phyloP scores from a whole-genome alignment of 176 grass and related monocot species.

The Phyllostachys edulis region DNA sequence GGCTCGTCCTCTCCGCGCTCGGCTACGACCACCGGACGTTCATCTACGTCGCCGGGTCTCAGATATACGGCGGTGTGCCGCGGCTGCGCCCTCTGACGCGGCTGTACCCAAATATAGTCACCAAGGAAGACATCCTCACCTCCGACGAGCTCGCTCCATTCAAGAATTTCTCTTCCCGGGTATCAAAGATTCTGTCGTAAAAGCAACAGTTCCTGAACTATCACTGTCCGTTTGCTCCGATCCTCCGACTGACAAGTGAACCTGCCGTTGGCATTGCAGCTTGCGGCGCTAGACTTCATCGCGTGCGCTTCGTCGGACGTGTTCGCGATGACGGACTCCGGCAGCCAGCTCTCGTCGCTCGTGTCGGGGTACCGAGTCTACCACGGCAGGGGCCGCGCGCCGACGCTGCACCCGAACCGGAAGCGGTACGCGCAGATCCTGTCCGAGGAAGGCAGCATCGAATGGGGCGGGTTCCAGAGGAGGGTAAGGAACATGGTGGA shows the following conservation, averaged over 20 bases:
- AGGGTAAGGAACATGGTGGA: slow-evolving; percentile 84
- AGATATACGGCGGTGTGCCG: slow-evolving; percentile 75
- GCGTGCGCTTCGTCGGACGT: slow-evolving; percentile 85
- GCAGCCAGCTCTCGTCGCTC: slow-evolving; percentile 92
- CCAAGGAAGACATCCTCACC: slow-evolving; percentile 88
- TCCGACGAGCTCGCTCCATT: slow-evolving; percentile 69
- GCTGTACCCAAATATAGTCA: slow-evolving; percentile 84
- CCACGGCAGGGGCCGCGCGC: slow-evolving; percentile 73
- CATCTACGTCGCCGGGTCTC: slow-evolving; percentile 87
- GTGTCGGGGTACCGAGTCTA: slow-evolving; percentile 84
- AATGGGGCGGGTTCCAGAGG: slow-evolving; percentile 60
- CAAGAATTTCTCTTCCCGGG: slow-evolving; percentile 77
- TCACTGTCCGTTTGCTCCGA: too few species aligned
- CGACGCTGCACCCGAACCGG: slow-evolving; percentile 81
- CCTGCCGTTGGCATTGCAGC: slow-evolving; percentile 31
- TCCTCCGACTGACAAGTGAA: not conserved
- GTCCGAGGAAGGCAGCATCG: slow-evolving; percentile 50
- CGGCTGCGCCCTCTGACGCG: slow-evolving; percentile 68
- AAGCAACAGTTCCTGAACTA: not conserved
- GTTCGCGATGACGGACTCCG: slow-evolving; percentile 93
- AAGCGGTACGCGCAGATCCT: slow-evolving; percentile 79
- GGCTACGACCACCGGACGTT: slow-evolving; percentile 69
- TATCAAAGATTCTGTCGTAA: not conserved
- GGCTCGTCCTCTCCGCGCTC: slow-evolving; percentile 68
- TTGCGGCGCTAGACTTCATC: slow-evolving; percentile 88